These are phyloP conservation scores for Ilyonectria destructans DNA, from an alignment of 2,329 filamentous ascomycete species.

Conservation along the genomic window DNA sequence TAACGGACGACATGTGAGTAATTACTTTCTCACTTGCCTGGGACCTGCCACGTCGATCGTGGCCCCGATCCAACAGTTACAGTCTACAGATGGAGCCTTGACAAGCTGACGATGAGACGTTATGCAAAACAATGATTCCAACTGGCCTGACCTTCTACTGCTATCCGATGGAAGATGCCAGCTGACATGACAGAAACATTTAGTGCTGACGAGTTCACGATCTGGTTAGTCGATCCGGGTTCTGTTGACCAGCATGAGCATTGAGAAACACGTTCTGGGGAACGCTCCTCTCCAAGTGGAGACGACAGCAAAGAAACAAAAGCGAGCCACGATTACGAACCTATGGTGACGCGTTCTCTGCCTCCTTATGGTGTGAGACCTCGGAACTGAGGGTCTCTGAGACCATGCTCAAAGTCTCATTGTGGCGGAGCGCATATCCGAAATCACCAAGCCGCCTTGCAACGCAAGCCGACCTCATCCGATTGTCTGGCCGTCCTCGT, in stretches of 20 bases:
- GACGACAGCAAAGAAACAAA: neutral
- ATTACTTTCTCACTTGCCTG: too few species aligned
- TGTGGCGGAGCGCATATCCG: conserved; percentile 30
- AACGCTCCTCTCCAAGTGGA: neutral
- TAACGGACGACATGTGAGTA: neutral
- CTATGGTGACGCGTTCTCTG: conserved; percentile 25
- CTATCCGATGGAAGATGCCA: neutral
- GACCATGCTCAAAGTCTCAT: conserved; percentile 8
- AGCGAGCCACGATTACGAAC: neutral
- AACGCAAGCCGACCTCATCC: conserved; percentile 15
- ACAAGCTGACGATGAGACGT: neutral
- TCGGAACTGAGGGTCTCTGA: conserved; percentile 1
- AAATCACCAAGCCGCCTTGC: conserved; percentile 17
- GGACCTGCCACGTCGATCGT: neutral
- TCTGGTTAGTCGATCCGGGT: neutral
- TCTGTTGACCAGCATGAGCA: neutral
- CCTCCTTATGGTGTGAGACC: neutral
- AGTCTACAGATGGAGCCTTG: neutral
- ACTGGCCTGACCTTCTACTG: neutral
- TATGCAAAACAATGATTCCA: too few species aligned
- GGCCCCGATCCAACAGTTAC: neutral
- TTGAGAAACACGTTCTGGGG: neutral
- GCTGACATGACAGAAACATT: neutral
- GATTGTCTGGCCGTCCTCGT: conserved; percentile 14
- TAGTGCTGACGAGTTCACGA: neutral